Conservation (phyloP, 2,329 filamentous ascomycete species). For the Sphaerulina musiva region DNA sequence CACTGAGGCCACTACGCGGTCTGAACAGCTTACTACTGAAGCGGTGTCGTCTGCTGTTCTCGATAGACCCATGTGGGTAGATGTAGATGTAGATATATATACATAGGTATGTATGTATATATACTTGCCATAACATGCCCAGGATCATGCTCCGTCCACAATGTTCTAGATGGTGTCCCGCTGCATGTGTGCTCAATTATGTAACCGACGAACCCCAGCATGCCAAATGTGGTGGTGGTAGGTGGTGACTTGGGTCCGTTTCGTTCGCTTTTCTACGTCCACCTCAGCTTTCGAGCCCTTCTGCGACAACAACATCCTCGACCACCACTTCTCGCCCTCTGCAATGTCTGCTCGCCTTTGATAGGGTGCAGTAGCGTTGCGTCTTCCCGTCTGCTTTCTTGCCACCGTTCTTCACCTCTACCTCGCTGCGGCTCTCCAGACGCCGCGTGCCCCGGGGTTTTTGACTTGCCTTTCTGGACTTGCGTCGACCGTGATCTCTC, state of each 20-base stretch:
- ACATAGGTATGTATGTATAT: neutral
- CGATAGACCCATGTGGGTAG: too few species aligned
- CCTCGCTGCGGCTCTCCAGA: neutral
- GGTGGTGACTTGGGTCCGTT: neutral
- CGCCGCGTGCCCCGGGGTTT: neutral
- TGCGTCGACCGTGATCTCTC: neutral
- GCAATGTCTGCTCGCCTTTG: slow-evolving; percentile 23
- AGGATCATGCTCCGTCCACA: neutral
- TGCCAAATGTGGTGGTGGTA: neutral
- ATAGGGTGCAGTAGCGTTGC: slow-evolving; percentile 18
- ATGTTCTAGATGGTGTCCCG: neutral
- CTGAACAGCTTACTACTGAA: too few species aligned
- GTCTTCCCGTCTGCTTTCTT: slow-evolving; percentile 8
- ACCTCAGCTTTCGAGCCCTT: neutral
- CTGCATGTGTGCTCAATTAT: neutral
- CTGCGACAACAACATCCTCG: slow-evolving; percentile 8
- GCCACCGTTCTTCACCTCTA: slow-evolving; percentile 13
- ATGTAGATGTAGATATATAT: neutral
- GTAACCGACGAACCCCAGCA: neutral
- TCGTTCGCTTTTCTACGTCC: too few species aligned
- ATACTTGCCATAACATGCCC: neutral
- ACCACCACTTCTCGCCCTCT: slow-evolving; percentile 7
- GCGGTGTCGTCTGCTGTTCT: too few species aligned
- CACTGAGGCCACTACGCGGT: too few species aligned
- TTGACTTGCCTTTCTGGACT: slow-evolving; percentile 3